Percentiles rank a stretch among this genome's conserved stretches.
phyloP scores from a whole-genome alignment of 2,329 filamentous ascomycete species.

The Fusarium pseudonygamai region DNA sequence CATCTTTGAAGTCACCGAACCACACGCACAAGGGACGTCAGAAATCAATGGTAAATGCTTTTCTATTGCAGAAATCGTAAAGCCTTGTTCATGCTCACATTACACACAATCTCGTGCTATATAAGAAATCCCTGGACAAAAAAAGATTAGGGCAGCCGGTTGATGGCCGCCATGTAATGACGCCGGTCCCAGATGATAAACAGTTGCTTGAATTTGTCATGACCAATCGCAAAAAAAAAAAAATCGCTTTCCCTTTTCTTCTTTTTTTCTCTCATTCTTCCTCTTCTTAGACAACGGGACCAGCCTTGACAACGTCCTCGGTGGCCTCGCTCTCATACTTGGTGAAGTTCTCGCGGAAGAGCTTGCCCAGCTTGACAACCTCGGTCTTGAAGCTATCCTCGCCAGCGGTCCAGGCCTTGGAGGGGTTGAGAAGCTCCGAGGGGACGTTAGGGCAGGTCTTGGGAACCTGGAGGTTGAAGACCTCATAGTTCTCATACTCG shows the following conservation, averaged over 20 bases:
- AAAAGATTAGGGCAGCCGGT: conserved; percentile 39
- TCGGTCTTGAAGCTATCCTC: conserved; percentile 84
- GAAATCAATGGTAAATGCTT: conserved; percentile 35
- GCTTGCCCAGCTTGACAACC: conserved; percentile 86
- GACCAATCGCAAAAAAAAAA: conserved; percentile 36
- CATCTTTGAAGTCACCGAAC: neutral
- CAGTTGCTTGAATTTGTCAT: conserved; percentile 37
- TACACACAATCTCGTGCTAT: conserved; percentile 42
- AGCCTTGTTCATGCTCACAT: conserved; percentile 39
- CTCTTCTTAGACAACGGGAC: conserved; percentile 54
- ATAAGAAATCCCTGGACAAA: conserved; percentile 28
- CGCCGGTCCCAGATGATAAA: conserved; percentile 43
- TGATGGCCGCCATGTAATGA: conserved; percentile 42
- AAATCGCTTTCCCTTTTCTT: conserved; percentile 32
- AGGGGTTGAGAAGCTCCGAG: conserved; percentile 91
- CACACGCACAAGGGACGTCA: neutral
- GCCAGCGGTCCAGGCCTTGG: conserved; percentile 88
- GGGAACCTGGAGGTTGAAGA: conserved; percentile 97
- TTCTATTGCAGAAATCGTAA: conserved; percentile 44
- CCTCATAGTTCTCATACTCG: conserved; percentile 93
- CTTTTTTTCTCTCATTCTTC: neutral
- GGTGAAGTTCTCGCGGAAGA: conserved; percentile 98
- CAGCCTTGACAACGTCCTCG: conserved; percentile 77
- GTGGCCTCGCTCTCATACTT: conserved; percentile 91
- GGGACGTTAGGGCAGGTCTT: conserved; percentile 91